Base-by-base conservation (phyloP, 805 yeast genomes). In the Jamesozyma gamospora region DNA sequence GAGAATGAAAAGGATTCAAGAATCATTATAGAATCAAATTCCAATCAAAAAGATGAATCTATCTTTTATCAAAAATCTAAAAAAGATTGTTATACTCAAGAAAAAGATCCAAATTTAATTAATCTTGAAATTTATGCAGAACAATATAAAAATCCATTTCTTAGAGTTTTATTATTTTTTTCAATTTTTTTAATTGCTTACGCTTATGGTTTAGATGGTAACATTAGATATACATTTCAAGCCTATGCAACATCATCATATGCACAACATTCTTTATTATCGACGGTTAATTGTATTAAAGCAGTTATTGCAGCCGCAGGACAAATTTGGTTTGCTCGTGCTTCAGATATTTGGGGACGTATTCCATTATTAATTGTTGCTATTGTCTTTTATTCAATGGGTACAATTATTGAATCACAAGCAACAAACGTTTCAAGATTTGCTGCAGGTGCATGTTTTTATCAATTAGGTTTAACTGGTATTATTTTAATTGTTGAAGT, bases 121-220 rank as follows among this genome's bases (percentile, higher is more conserved):
- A 74, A 71, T 46, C 67, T 72, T 17, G 83, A 79, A 54, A 62
- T 75, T 24, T 65, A 75, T 45, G 65, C 74, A 15, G 64, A 65
- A 24, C 78, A 74, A 45, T 76, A 73, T 82, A 76, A 53, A 75
- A 75, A 5, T 70, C 81, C 32, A 70, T 76, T 45, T 77, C 74
- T 35, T 14, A 70, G 69, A 39, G 45, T 66, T 8, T 44, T 64
- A 4, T 58, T 77, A 28, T 74, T 71, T 52, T 53, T 74, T 39
- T 61, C 70, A 11, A 57, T 74, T 18, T 77, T 79, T 49, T 48
- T 74, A 19, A 69, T 75, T 34, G 71, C 81, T 16, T 80, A 76
- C 49, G 70, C 71, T 21, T 76, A 76, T 48, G 75, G 79, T 28
- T 62, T 80, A 35, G 85, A 79, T 52, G 68, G 70, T 40, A 63